Base-by-base conservation (phyloP, 495 filamentous ascomycete genomes). In the Tricharina praecox region DNA sequence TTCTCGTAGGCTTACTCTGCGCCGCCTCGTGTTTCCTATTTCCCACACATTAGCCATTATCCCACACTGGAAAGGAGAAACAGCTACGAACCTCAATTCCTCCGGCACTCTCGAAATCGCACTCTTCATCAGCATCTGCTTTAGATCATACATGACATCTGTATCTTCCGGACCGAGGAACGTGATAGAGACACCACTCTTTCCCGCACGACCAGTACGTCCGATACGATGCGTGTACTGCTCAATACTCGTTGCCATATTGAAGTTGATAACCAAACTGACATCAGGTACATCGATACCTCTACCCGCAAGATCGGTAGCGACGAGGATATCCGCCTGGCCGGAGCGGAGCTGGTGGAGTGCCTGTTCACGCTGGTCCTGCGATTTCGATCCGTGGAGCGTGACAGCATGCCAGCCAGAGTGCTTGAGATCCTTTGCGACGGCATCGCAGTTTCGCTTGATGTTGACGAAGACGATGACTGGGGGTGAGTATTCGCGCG, bases 401-500 rank as follows among this genome's bases (percentile, higher is more conserved):
- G 88, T 96, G 57, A 92, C 87, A 1, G 82, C 78, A 11, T 78
- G 83, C 67, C 84, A 88, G 53, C 92, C 92, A 74, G 87, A 85
- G 45, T 85, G 77, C 60, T 93, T 93, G 71, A 99, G 90, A 60
- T 96, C 88, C 49, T 83, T 73, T 1, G 90, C 90, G 24, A 99
- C 79, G 45, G 87, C 85, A 63, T 99, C 90, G 68, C 86, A 94
- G 68, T 96, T 96, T 50, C 88, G 83, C 64, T 96, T 99, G 79
- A 96, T 95, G 64, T 99, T 99, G 72, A 99, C 90, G 61, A 99
- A 99, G 44, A 96, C 90, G 60, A 99, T 96, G 64, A 99, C 87
- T 18, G 90, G 90, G 0, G 92, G 79, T 3, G 73, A 70, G 67
- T 93, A 96, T 50, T 94, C 83, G 55, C 80, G 70, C 0, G 82